These are phyloP conservation scores for Tuber melanosporum DNA, from an alignment of 495 filamentous ascomycete species.

Conservation along the genomic window DNA sequence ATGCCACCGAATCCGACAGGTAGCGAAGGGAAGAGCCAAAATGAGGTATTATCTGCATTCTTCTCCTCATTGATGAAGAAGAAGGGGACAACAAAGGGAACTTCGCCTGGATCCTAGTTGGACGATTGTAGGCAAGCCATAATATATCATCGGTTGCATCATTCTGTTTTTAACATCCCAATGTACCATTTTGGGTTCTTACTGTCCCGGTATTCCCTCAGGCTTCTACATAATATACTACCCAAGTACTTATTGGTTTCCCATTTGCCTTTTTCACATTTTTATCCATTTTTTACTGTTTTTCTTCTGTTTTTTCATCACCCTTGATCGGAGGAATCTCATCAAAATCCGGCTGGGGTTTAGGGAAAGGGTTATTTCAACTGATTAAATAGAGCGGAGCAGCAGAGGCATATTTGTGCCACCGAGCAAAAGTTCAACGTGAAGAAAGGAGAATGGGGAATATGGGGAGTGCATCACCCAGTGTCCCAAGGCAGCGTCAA, in stretches of 20 bases:
- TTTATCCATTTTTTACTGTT: neutral
- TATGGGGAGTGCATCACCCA: neutral
- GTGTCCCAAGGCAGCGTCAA: neutral
- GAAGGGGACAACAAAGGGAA: constrained; percentile 25
- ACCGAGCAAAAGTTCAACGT: neutral
- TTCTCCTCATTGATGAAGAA: constrained; percentile 62
- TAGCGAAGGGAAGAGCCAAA: constrained; percentile 56
- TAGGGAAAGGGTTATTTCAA: neutral
- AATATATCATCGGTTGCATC: neutral
- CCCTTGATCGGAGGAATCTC: neutral
- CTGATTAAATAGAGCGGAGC: neutral
- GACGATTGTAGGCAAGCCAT: neutral
- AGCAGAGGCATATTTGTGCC: neutral
- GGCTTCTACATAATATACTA: neutral
- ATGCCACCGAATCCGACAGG: constrained; percentile 37
- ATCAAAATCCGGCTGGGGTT: neutral
- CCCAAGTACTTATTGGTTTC: neutral
- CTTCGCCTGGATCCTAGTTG: constrained; percentile 10
- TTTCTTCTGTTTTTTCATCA: neutral
- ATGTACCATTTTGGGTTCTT: neutral
- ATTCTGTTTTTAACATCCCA: neutral
- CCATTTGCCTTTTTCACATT: neutral
- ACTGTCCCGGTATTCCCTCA: neutral
- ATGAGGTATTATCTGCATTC: constrained; percentile 62
- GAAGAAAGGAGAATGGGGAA: neutral